Base-by-base conservation (phyloP, 805 yeast genomes). In the Kodamaea sagamina region DNA sequence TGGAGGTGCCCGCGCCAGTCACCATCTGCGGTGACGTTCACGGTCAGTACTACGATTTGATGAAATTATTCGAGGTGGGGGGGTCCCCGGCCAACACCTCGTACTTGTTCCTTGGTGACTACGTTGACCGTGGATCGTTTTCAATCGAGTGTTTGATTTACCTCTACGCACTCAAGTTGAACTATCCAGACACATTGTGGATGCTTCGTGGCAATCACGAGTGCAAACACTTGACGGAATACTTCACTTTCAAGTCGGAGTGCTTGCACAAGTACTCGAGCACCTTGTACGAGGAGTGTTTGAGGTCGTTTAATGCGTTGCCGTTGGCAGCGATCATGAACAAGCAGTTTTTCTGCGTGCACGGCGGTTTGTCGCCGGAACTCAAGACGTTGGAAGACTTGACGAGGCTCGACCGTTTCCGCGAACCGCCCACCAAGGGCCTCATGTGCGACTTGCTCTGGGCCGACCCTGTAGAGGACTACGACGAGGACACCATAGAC, bases 21-120 rank as follows among this genome's bases (percentile, higher is more conserved):
- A 90, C 96, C 0, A 89, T 92, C 2, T 89, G 97, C 68, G 99
- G 99, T 44, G 98, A 92, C 65, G 77, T 90, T n/a, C 98, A 92
- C 64, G 99, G 99, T 12, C 98, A 92, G 63, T 89, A 79, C 62
- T 90, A 78, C 62, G 99, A 92, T 63, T 72, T 92, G 53, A 74
- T 90, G 79, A 89, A 90, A 63, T 68, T 92, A 34, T 87, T 92
- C 58, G 97, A 92, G 60, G 92, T 89, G 12, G 96, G 97, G 29
- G 98, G 98, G 2, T 82, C 84, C 57, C 96, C 97, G 9, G 72
- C 67, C 11, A 65, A 59, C n/a, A 84, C 95, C 1, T 75, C 86
- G 13, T 92, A 88, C 61, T 68, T 90, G 42, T 90, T 92, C 56
- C 66, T 90, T 43, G 97, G 98, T 11, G 98, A 92, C 65, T 92